Conservation (phyloP, 2,329 filamentous ascomycete species). For the Hypoxylon sp. region DNA sequence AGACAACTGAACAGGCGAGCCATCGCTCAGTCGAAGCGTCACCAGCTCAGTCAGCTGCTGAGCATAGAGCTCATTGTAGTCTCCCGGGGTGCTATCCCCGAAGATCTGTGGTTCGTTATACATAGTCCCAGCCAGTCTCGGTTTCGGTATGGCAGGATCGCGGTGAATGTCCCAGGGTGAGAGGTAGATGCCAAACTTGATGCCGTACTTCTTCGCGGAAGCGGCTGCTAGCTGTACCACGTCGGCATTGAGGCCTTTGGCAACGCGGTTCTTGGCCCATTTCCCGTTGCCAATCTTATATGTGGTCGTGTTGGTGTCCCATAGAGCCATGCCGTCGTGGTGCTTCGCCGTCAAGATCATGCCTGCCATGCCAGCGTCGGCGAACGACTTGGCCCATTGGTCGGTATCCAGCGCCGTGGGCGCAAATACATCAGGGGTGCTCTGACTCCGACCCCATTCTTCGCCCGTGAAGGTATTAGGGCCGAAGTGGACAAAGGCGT, state of each 20-base stretch:
- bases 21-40: constrained; percentile 40
- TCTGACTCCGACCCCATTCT: constrained; percentile 49
- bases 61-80: constrained; percentile 53
- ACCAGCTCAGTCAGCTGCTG: constrained; percentile 49
- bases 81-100: constrained; percentile 48
- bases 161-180: constrained; percentile 56
- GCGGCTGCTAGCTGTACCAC: constrained; percentile 52
- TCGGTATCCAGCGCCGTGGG: constrained; percentile 48
- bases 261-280: constrained; percentile 50
- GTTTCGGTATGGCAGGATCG: constrained; percentile 54
- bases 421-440: constrained; percentile 47
- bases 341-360: constrained; percentile 56
- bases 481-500: constrained; percentile 50
- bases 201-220: constrained; percentile 51
- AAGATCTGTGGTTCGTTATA: constrained; percentile 55
- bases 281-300: constrained; percentile 52
- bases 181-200: constrained; percentile 54
- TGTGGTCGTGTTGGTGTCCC: constrained; percentile 52
- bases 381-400: constrained; percentile 49
- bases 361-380: constrained; percentile 50
- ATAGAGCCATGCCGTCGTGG: constrained; percentile 54
- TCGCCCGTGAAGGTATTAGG: constrained; percentile 51
- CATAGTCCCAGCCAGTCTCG: constrained; percentile 46
- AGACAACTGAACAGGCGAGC: constrained; percentile 44
- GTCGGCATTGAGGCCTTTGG: constrained; percentile 47